These are phyloP conservation scores for Sistotremastrum suecicum DNA, from an alignment of 768 basidiomycete genomes.

Conservation along the genomic window DNA sequence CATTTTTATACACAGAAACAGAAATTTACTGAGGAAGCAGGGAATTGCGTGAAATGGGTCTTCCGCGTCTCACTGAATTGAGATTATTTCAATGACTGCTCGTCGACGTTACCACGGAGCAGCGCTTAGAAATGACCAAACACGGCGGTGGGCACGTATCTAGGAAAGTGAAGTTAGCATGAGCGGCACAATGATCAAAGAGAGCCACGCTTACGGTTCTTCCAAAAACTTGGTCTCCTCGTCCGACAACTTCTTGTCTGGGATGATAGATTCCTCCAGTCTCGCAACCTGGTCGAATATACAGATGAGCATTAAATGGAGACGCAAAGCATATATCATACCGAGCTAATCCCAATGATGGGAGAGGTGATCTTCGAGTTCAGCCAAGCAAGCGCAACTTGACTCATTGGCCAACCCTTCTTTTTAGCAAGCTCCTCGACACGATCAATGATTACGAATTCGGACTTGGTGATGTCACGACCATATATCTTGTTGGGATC, in stretches of 20 bases:
- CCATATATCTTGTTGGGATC: slow-evolving; percentile 3
- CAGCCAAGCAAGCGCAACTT: slow-evolving; percentile 25
- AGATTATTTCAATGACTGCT: no score
- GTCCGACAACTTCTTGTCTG: slow-evolving; percentile 17
- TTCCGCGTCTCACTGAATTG: no score
- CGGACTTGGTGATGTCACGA: slow-evolving; percentile 9
- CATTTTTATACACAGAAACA: no score
- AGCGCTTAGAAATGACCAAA: no score
- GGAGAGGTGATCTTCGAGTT: slow-evolving; percentile 20
- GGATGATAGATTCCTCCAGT: neutral
- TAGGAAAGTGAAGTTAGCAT: no score
- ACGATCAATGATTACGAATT: slow-evolving; percentile 13
- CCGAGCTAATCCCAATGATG: slow-evolving; percentile 20
- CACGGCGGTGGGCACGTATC: no score
- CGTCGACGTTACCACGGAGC: no score
- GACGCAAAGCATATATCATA: slow-evolving; percentile 1
- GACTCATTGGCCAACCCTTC: slow-evolving; percentile 22
- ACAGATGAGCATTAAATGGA: neutral
- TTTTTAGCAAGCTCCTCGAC: slow-evolving; percentile 24
- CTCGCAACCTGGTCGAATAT: neutral
- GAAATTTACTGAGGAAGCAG: no score
- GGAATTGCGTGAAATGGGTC: no score
- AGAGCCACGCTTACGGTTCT: slow-evolving; percentile 19
- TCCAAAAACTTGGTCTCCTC: slow-evolving; percentile 31
- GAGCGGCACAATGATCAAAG: neutral